These are phyloP conservation scores for Fusarium annulatum DNA, from an alignment of 2,329 filamentous ascomycete genomes.

Conservation along the genomic window DNA sequence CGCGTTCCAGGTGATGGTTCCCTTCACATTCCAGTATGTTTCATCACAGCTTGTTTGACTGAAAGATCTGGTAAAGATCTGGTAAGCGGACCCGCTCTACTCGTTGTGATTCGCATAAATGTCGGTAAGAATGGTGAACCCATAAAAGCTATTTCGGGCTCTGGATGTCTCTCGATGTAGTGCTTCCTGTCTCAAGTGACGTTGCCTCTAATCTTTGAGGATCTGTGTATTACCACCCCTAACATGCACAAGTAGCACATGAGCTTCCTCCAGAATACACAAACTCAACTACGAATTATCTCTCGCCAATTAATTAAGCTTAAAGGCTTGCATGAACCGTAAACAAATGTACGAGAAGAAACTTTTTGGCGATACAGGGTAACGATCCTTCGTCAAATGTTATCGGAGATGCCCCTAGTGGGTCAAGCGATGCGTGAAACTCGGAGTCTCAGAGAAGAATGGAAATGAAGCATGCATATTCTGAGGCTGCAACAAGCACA, in stretches of 20 bases:
- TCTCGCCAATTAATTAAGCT: background rate
- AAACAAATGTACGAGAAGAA: background rate
- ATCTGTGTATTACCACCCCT: background rate
- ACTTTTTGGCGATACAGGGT: background rate
- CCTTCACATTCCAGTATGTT: constrained; percentile 14
- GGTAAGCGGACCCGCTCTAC: background rate
- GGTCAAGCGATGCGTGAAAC: background rate
- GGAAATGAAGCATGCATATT: constrained; percentile 13
- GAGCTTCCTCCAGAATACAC: too few species aligned
- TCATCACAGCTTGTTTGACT: background rate
- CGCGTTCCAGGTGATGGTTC: background rate
- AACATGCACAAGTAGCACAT: background rate
- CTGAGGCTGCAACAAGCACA: background rate
- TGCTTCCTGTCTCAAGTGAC: background rate
- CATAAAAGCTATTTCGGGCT: background rate
- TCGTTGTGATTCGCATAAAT: background rate
- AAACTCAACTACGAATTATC: background rate
- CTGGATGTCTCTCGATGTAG: background rate
- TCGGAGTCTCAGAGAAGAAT: background rate
- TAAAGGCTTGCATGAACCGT: background rate
- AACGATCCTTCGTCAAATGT: background rate
- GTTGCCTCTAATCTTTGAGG: background rate
- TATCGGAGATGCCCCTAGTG: background rate
- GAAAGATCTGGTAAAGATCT: background rate
- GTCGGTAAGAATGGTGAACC: background rate